Evolutionary conservation across 352 stramenopile genomes (phyloP), one percentile per base, ranked within the genome.

Genomic region (Globisporangium parvum): DNA sequence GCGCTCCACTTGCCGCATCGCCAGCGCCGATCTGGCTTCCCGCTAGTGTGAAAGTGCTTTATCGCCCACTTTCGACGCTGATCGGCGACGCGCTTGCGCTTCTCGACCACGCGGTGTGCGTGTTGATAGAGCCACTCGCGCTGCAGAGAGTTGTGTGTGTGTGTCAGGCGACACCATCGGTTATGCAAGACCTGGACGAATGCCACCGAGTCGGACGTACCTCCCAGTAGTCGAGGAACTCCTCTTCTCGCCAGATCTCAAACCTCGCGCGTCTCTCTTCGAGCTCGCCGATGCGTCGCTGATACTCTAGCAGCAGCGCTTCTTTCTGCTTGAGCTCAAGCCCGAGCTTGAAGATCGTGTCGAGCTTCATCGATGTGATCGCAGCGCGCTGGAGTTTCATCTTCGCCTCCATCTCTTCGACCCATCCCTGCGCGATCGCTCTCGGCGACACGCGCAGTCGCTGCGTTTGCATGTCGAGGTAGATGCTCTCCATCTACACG

Each of bases 401-500:
- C 52, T 90, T 90, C 2, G 65, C 65, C 39, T 93, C 80, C 80
- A 93, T 91, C 41, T 89, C 80, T 68, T 89, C 78, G 1, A 93
- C 75, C 83, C 80, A 93, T 1, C 83, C 83, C 9, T 91, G 77
- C 24, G 89, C 77, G 31, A 93, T 91, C 3, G 83, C 83, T 11
- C 83, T 73, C 1, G 83, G 80, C 1, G 80, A 93, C 14, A 93
- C 69, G 11, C 78, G 77, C 54, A 87, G 67, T 1, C 77, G 71
- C 58, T 93, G 83, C 0, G 70, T 83, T 53, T 88, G 73, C 83
- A 91, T 93, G 51, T 93, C 83, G 31, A 91, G 59, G 44, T 85
- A 93, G 40, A 89, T 87, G 26, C 73, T 77, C 60, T 93, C 80
- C 71, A 93, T 78, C 78, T 91, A 50, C 11, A 50, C 11, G 18